These are phyloP conservation scores for Fusarium sp. DNA, from an alignment of 2,329 filamentous ascomycete species.

Conservation along the genomic window DNA sequence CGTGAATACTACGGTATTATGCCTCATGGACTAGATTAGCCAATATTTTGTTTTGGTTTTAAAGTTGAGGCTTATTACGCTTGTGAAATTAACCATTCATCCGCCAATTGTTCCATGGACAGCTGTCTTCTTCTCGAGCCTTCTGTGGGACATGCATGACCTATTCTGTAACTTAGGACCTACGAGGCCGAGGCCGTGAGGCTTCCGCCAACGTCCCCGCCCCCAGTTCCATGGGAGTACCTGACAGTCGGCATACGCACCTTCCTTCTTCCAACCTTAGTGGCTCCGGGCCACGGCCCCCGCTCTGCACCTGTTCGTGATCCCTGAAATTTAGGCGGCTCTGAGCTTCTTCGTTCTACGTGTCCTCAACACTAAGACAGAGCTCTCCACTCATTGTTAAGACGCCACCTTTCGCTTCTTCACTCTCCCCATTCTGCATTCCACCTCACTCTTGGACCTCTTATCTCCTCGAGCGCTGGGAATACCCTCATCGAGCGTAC, in stretches of 20 bases:
- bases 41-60: not conserved
- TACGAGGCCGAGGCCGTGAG: conserved; percentile 9
- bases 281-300: conserved; percentile 24
- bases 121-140: conserved; percentile 32
- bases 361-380: conserved; percentile 45
- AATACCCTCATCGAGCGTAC: conserved; percentile 18
- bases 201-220: conserved; percentile 22
- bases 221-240: conserved; percentile 18
- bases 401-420: conserved; percentile 37
- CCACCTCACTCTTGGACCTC: conserved; percentile 43
- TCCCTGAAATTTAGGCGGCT: conserved; percentile 41
- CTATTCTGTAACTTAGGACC: not conserved
- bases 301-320: conserved; percentile 34
- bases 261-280: conserved; percentile 34
- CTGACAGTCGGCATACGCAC: conserved; percentile 32
- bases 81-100: not conserved
- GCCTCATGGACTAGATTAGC: not conserved
- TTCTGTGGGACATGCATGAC: conserved; percentile 30
- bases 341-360: conserved; percentile 44
- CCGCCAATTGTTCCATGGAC: conserved; percentile 4
- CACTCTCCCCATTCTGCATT: conserved; percentile 33
- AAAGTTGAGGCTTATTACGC: not conserved
- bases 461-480: conserved; percentile 43
- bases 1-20: not conserved
- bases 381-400: conserved; percentile 43